Evolutionary conservation across 2,329 filamentous ascomycete genomes (phyloP).

Genomic region (Lasiodiplodia gonubiensis): DNA sequence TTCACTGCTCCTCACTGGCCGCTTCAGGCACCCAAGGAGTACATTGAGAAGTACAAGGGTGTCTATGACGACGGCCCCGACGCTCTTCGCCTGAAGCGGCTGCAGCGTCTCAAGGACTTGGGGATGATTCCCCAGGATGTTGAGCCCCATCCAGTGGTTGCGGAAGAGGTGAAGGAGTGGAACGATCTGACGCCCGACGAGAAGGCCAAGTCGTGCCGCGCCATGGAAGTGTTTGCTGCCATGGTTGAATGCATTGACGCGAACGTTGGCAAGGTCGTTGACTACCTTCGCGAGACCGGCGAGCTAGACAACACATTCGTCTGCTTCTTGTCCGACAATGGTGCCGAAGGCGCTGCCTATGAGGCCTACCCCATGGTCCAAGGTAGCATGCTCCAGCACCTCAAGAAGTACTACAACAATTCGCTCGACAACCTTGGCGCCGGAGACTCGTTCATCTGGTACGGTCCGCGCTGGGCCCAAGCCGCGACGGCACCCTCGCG

Average conservation of each 20-base stretch:
- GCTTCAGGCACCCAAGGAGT: slow-evolving; percentile 62
- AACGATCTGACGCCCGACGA: slow-evolving; percentile 54
- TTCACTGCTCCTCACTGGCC: slow-evolving; percentile 71
- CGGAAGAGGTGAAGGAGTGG: slow-evolving; percentile 58
- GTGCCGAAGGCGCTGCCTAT: slow-evolving; percentile 64
- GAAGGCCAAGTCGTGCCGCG: slow-evolving; percentile 55
- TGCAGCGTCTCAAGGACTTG: slow-evolving; percentile 62
- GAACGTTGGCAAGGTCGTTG: slow-evolving; percentile 64
- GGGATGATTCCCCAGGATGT: slow-evolving; percentile 61
- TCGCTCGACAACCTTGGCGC: slow-evolving; percentile 64
- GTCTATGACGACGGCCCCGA: slow-evolving; percentile 67
- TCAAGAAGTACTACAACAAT: slow-evolving; percentile 65
- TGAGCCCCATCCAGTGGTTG: slow-evolving; percentile 57
- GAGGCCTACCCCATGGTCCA: slow-evolving; percentile 65
- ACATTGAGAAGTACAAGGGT: slow-evolving; percentile 63
- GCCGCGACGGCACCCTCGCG: slow-evolving; percentile 59
- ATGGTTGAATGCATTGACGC: slow-evolving; percentile 69
- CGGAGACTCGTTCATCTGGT: slow-evolving; percentile 65
- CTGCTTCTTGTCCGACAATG: slow-evolving; percentile 68
- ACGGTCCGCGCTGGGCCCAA: slow-evolving; percentile 63
- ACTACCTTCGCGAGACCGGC: slow-evolving; percentile 60
- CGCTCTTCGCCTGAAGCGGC: slow-evolving; percentile 58
- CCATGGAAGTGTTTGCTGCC: slow-evolving; percentile 68
- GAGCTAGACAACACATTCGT: slow-evolving; percentile 70
- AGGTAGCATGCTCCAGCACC: slow-evolving; percentile 59